Evolutionary conservation across 2,329 filamentous ascomycete species (phyloP).

Genomic region (Colletotrichum sp.): DNA sequence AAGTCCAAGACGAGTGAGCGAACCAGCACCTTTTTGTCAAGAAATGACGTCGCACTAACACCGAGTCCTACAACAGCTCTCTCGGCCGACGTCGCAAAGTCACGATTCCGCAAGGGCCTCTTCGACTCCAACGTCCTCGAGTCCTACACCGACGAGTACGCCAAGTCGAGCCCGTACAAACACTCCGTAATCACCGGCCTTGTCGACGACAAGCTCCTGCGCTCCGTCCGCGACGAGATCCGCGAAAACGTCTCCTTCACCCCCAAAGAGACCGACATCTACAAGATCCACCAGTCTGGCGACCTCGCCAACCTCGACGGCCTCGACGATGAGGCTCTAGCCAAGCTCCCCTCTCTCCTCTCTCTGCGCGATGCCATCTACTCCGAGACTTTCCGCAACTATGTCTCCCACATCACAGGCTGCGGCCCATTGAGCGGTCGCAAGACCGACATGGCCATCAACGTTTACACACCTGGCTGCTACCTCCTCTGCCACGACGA

Average conservation of each 20-base stretch:
- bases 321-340: conserved; percentile 82
- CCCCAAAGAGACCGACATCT: conserved; percentile 98
- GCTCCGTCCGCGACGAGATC: conserved; percentile 87
- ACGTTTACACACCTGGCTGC: conserved; percentile 95
- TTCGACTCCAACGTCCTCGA: conserved; percentile 65
- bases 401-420: conserved; percentile 83
- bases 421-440: conserved; percentile 86
- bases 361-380: conserved; percentile 94
- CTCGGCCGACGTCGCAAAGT: conserved; percentile 53
- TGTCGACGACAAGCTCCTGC: conserved; percentile 81
- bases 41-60: conserved; percentile 18
- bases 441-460: conserved; percentile 99
- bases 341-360: conserved; percentile 87
- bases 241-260: conserved; percentile 92
- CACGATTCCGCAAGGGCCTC: conserved; percentile 69
- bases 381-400: conserved; percentile 86
- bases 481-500: conserved; percentile 97
- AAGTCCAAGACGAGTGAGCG: conserved; percentile 57
- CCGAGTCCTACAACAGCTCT: conserved; percentile 40
- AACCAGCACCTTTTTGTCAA: conserved; percentile 19
- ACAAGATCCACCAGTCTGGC: conserved; percentile 98
- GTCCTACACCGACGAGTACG: conserved; percentile 67
- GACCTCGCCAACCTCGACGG: conserved; percentile 97
- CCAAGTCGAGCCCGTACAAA: conserved; percentile 76
- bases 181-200: conserved; percentile 87